Evolutionary conservation across 192 early-diverging fungal genomes (phyloP), one percentile per base, ranked within the genome.

Genomic region (Entomortierella lignicola): DNA sequence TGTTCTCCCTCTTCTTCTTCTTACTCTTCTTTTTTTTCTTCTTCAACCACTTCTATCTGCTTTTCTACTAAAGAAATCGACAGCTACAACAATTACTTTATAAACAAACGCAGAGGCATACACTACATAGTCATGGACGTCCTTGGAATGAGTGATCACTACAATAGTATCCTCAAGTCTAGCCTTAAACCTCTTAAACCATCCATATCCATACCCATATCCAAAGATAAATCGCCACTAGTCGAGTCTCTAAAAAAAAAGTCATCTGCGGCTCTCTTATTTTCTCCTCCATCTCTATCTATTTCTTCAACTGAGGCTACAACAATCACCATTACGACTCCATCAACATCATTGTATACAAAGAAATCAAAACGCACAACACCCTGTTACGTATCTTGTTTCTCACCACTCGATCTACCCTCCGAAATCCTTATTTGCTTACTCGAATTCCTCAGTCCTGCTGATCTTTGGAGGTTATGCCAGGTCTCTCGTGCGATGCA

Each of bases 371-470:
- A 34, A 2, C 54, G 37, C 11, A 8, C 2, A 39, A 18, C 23
- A 1, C 73, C 66, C 6, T 77, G 34, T 30, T 63, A 67, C 47
- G 55, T 56, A 0, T 62, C 66, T 10, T 77, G 66, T 50, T 77
- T 77, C 47, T 77, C 74, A 11, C 74, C 66, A 41, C 48, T 69
- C 23, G 66, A 69, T 8, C 55, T 77, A 10, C 74, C 74, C 8
- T 54, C 60, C 1, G 74, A 77, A 18, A 59, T 77, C 21, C 64
- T 77, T 69, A 47, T 77, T 18, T 77, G 20, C 18, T 25, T 77
- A 0, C 61, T 77, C 31, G 55, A 69, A n/a, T 77, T 64, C 17
- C 55, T 77, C n/a, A 52, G 55, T 21, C 74, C 74, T 1, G 60
- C 27, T 8, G 74, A 77, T 53, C 60, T 77, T 1, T 77, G 74